phyloP scores from a whole-genome alignment of 2,329 filamentous ascomycete species.

The Arthrobotrys iridis region DNA sequence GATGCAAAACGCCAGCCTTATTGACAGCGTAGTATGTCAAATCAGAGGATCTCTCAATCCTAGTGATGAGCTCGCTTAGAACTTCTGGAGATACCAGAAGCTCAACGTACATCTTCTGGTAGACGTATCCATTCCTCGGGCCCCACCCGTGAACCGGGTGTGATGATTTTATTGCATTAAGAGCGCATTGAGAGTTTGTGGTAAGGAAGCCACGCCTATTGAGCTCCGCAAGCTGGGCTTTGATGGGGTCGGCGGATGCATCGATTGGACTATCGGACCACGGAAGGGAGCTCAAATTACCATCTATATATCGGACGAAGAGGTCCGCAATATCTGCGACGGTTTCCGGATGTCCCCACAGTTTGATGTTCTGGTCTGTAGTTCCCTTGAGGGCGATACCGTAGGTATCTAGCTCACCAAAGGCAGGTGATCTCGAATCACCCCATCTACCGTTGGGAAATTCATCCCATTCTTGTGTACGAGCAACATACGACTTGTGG shows the following conservation, averaged over 20 bases:
- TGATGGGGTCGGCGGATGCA: constrained; percentile 81
- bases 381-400: constrained; percentile 92
- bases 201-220: constrained; percentile 90
- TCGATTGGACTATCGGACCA: constrained; percentile 94
- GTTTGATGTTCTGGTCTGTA: constrained; percentile 93
- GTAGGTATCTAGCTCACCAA: constrained; percentile 93
- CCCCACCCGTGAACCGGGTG: constrained; percentile 93
- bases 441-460: constrained; percentile 99
- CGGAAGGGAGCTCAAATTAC: constrained; percentile 81
- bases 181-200: constrained; percentile 96
- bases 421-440: constrained; percentile 93
- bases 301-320: constrained; percentile 85
- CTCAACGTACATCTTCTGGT: constrained; percentile 97
- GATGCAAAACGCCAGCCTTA: constrained; percentile 80
- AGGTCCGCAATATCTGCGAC: constrained; percentile 82
- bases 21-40: constrained; percentile 95
- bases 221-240: constrained; percentile 77
- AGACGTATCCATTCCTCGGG: constrained; percentile 92
- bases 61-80: constrained; percentile 77
- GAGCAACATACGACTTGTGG: constrained; percentile 92
- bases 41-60: constrained; percentile 80
- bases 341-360: constrained; percentile 87
- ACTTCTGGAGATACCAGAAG: constrained; percentile 84
- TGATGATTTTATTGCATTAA: constrained; percentile 87
- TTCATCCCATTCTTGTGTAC: constrained; percentile 98